These are phyloP conservation scores for Cercospora zeae-maydis DNA, from an alignment of 2,329 filamentous ascomycete genomes.

Conservation along the genomic window DNA sequence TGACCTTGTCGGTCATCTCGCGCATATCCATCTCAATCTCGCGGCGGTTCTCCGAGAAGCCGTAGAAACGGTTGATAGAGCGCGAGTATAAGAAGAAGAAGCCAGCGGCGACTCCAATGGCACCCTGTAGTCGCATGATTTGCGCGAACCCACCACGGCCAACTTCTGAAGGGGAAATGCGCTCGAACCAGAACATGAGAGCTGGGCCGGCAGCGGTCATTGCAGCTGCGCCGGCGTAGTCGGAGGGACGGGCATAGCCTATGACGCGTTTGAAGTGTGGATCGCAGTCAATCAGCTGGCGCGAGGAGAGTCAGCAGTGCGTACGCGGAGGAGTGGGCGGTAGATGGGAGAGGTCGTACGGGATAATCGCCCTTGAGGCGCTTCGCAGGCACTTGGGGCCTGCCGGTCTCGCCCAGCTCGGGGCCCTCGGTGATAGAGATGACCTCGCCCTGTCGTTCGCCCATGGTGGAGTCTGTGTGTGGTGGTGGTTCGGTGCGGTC, in stretches of 20 bases:
- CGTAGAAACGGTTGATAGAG: conserved; percentile 86
- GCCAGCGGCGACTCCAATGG: conserved; percentile 70
- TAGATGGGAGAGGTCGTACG: conserved; percentile 49
- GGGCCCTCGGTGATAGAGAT: conserved; percentile 29
- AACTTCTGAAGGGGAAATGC: conserved; percentile 77
- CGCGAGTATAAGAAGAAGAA: conserved; percentile 83
- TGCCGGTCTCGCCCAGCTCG: conserved; percentile 32
- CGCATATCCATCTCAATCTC: conserved; percentile 95
- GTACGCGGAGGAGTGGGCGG: background rate
- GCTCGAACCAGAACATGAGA: conserved; percentile 75
- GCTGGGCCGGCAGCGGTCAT: conserved; percentile 70
- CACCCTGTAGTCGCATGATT: conserved; percentile 73
- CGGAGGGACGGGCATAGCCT: conserved; percentile 77
- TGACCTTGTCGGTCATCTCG: conserved; percentile 97
- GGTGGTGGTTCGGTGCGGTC: conserved; percentile 10
- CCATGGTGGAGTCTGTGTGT: conserved; percentile 20
- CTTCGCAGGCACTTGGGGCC: conserved; percentile 61
- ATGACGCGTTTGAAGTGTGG: conserved; percentile 91
- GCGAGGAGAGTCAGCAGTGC: conserved; percentile 26
- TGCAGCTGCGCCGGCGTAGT: conserved; percentile 69
- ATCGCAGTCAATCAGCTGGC: conserved; percentile 96
- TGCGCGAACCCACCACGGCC: conserved; percentile 77
- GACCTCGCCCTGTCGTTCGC: conserved; percentile 20
- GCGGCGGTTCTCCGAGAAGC: conserved; percentile 84
- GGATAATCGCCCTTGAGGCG: conserved; percentile 78